Evolutionary conservation across 257 asterid genomes (phyloP), one percentile per base, ranked within the genome.

Genomic region (Ligustrum vulgare): DNA sequence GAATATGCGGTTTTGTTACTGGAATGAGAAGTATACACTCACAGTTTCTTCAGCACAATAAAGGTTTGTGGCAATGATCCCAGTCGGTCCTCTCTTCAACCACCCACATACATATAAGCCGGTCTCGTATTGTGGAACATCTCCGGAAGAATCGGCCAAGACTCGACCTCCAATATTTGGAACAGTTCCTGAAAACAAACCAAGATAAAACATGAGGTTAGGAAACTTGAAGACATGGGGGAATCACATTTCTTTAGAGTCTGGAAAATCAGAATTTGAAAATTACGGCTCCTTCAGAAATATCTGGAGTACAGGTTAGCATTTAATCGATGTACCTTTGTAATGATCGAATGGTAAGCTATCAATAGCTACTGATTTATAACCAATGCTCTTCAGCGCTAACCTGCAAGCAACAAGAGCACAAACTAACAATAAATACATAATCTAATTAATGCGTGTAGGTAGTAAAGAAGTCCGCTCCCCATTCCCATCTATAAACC

Each of bases 31-130:
- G 22, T 67, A 43, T 67, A 43, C 12, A 80, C 87, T 86, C 79
- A 92, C 99, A 71, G 97, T 89, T 78, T 92, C 96, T 79, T 92
- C 96, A 36, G 96, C 96, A 71, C 99, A 94, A 79, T 89, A 82
- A 41, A 88, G 91, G 69, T 94, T 91, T 78, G 98, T 88, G 67
- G 82, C 98, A 34, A 92, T 86, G 70, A 89, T 94, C 84, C 96
- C 96, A 32, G 94, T 88, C 71, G 96, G 98, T 37, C 98, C 97
- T 86, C 98, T 91, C 81, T 94, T 92, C 88, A 94, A 84, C 99
- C 98, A 94, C 72, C 99, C 98, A 78, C 94, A 86, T 22, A 90
- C 98, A 35, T 92, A 94, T 74, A 91, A 73, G 45, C 97, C 98
- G 49, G 75, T 78, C 86, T 86, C 90, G 22, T 78, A 78, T 74